Evolutionary conservation across 2,329 filamentous ascomycete genomes (phyloP).

Genomic region (Neospermospora avenae): DNA sequence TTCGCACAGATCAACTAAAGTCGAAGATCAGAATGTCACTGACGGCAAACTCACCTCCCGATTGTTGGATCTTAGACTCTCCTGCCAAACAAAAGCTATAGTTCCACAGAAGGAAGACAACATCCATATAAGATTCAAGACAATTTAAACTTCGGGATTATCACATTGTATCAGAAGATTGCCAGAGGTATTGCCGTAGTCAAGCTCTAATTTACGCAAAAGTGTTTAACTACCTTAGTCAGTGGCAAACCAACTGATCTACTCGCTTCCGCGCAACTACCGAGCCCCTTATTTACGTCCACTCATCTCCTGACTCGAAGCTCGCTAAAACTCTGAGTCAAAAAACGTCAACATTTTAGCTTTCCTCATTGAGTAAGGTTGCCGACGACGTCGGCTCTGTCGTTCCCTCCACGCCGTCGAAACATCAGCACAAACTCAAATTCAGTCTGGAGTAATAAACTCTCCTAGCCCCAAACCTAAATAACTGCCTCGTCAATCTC

Average conservation of each 20-base stretch:
- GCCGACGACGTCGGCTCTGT: not conserved
- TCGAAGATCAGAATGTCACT: not conserved
- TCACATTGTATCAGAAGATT: too few relatives aligned
- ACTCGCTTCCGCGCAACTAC: not conserved
- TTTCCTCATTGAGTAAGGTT: not conserved
- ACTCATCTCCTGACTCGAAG: constrained; percentile 1
- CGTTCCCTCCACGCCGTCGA: not conserved
- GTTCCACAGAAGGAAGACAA: not conserved
- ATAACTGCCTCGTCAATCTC: not conserved
- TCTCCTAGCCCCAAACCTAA: not conserved
- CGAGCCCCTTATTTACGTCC: not conserved
- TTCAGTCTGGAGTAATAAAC: not conserved
- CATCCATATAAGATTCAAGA: too few relatives aligned
- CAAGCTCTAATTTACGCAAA: not conserved
- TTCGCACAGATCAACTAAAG: not conserved
- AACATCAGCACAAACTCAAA: not conserved
- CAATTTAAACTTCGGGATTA: too few relatives aligned
- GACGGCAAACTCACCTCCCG: not conserved
- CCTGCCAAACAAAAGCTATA: not conserved
- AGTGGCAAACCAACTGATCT: not conserved
- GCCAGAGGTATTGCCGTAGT: not conserved
- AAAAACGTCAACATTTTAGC: not conserved
- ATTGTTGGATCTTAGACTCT: too few relatives aligned
- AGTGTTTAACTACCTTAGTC: not conserved
- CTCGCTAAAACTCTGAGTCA: not conserved